Conservation (phyloP, 1,284 basidiomycete species). For the Microbotryomycetes sp. region DNA sequence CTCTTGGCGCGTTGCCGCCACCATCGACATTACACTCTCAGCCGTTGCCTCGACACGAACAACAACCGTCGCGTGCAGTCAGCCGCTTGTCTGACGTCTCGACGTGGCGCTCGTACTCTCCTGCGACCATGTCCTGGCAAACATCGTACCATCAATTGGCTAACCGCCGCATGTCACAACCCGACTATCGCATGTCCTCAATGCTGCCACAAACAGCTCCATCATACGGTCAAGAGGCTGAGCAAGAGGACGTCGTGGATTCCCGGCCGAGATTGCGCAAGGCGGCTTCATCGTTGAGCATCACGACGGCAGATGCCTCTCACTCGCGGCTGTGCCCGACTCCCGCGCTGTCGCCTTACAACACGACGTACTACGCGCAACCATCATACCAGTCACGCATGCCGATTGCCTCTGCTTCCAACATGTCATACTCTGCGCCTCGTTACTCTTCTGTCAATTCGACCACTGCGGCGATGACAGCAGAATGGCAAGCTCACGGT, state of each 20-base stretch:
- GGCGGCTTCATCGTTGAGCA: not conserved
- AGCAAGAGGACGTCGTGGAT: not conserved
- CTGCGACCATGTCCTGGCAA: not conserved
- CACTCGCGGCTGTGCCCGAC: not conserved
- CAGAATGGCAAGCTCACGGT: not conserved
- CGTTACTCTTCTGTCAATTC: too few relatives aligned
- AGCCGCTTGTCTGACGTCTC: not conserved
- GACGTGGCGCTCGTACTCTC: conserved; percentile 4
- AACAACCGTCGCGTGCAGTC: too few relatives aligned
- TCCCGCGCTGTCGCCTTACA: conserved; percentile 61
- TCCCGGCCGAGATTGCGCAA: not conserved
- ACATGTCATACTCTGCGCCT: too few relatives aligned
- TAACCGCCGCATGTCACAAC: not conserved
- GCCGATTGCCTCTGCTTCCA: too few relatives aligned
- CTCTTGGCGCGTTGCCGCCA: too few relatives aligned
- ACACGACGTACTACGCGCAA: conserved; percentile 64
- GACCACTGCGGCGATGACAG: too few relatives aligned
- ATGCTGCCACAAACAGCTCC: not conserved
- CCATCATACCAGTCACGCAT: conserved; percentile 50
- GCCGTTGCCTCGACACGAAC: too few relatives aligned
- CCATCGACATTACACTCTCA: too few relatives aligned
- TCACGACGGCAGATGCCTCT: not conserved
- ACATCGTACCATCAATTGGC: not conserved
- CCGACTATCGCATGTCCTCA: not conserved
- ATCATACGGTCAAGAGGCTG: not conserved